Evolutionary conservation across 768 basidiomycete genomes (phyloP), one percentile per base, ranked within the genome.

Genomic region (Collybia sp.): DNA sequence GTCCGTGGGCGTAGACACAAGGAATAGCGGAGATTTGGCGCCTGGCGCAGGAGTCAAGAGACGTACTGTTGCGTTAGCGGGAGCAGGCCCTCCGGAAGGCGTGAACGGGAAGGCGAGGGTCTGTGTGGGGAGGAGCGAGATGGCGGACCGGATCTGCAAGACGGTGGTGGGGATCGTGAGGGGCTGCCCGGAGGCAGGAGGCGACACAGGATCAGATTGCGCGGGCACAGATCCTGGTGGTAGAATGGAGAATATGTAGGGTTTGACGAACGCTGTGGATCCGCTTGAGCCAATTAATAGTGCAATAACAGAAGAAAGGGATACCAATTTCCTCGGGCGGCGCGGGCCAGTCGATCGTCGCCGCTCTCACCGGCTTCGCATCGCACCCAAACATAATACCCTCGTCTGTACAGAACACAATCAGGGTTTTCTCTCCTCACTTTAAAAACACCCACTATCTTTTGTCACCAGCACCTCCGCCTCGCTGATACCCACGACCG

Each of bases 261-360:
- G 90, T 52, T 80, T 81, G 43, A 88, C 70, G 45, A 80, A 83
- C 3, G 81, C 89, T 88, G 51, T 18, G 53, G 45, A n/a, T 45
- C 16, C 41, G 40, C 17, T 46, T 10, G 40, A 44, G 19, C 15
- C 44, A 6, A 42, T 35, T 45, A 13, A 44, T 1, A 49, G n/a
- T 13, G 30, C 17, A 18, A 15, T 5, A 12, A 31, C 17, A 35
- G 3, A 17, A 20, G 1, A 15, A 0, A 20, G 12, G 46, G 54
- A n/a, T 52, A 85, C 89, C 73, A 19, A 85, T 72, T 50, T 95
- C 93, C 56, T 94, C 91, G 17, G 89, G 90, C 40, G 83, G 75
- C n/a, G 77, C 75, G 1, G 83, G 79, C 86, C 89, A 93, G 49
- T 79, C 77, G 12, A 94, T 75, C 13, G 69, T 68, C 8, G 64